Conservation (phyloP, 345 rosid genomes). For the Nephelium lappaceum region DNA sequence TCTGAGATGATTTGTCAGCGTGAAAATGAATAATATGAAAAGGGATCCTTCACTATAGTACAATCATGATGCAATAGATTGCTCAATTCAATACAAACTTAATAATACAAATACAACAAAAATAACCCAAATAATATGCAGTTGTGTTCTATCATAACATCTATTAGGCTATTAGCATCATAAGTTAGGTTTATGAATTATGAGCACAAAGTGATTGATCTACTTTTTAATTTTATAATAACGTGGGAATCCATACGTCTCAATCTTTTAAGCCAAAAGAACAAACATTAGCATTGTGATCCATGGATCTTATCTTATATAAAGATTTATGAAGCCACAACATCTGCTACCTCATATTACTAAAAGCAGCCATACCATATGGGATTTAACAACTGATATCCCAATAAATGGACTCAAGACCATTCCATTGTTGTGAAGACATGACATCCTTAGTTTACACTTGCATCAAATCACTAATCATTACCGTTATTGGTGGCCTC, state of each 20-base stretch:
- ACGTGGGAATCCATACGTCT: background rate
- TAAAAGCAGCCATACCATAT: background rate
- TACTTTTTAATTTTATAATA: background rate
- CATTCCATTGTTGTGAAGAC: too few species aligned
- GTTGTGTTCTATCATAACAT: background rate
- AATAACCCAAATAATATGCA: background rate
- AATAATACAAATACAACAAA: background rate
- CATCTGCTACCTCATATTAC: background rate
- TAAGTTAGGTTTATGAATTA: background rate
- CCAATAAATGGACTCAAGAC: background rate
- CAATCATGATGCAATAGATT: background rate
- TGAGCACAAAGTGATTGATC: background rate
- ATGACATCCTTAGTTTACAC: background rate
- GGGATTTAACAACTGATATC: background rate
- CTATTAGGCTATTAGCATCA: background rate
- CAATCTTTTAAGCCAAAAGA: background rate
- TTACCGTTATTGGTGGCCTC: background rate
- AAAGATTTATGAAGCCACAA: background rate
- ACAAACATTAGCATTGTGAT: background rate
- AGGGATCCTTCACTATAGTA: background rate
- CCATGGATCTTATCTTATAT: background rate
- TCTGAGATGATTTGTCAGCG: background rate
- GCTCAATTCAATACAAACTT: background rate
- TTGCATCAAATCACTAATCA: background rate
- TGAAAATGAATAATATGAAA: background rate